Base-by-base conservation (phyloP, 768 basidiomycete genomes). In the Lentinula lateritia region DNA sequence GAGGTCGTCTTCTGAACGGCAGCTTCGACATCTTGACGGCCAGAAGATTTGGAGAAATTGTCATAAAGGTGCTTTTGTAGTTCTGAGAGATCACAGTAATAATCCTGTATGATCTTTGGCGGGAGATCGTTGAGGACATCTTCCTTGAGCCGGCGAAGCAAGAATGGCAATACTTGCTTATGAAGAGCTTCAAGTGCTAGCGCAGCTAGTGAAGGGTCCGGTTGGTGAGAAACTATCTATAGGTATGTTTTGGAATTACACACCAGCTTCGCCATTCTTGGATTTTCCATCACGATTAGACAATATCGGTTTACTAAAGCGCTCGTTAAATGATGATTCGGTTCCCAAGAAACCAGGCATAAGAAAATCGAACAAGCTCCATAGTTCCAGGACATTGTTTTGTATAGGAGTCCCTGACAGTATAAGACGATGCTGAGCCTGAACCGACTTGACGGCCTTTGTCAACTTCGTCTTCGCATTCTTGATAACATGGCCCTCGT, bases 291-390 rank as follows among this genome's bases (percentile, higher is more conserved):
- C 97, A 52, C 95, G 84, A 72, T 93, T 95, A 6, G 93, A 91
- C 56, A 97, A 76, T 52, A 99, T 98, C 1, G 97, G 97, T 70
- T 95, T 97, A 63, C 93, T 89, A 70, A 97, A 99, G 35, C 93
- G 85, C 61, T 98, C 95, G 67, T 93, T 96, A 78, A 99, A 99
- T 2, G 88, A 89, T 13, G 87, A 73, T 72, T 98, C 97, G 12
- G 90, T 94, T n/a, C 97, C 97, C 56, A 99, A 78, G 77, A 99
- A 98, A 3, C 97, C 97, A 15, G 97, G 97, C 97, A 99, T 99
- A 66, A 99, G 77, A 76, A 98, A 99, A 74, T 99, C 97, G 73
- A 99, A 99, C 48, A 99, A 76, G 73, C 93, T 97, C 97, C 97
- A 99, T 2, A 99, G 77, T 71, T 99, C 97, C 53, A 99, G 79